A percentile compares a stretch with the other conserved stretches of the same genome.
phyloP scores from a whole-genome alignment of 257 asterid species.

The Rauvolfia tetraphylla region DNA sequence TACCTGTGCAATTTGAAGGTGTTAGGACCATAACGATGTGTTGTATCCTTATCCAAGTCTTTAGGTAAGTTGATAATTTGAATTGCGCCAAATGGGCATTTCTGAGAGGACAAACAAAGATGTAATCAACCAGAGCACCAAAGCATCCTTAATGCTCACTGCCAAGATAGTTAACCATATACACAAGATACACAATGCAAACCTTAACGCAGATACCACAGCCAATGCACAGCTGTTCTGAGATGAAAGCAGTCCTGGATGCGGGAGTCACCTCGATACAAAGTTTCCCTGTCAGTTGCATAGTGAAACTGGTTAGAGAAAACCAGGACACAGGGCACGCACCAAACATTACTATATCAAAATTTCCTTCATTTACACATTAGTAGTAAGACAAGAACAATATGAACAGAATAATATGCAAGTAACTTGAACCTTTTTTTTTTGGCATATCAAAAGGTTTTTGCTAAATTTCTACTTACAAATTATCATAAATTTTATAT shows the following conservation, averaged over 20 bases:
- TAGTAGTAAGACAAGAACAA: not conserved
- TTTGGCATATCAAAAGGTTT: too few relatives aligned
- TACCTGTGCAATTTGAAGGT: too few relatives aligned
- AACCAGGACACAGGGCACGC: not conserved
- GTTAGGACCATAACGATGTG: too few relatives aligned
- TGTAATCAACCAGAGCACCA: too few relatives aligned
- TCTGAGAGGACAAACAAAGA: slow-evolving; percentile 35
- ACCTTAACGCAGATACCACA: slow-evolving; percentile 98
- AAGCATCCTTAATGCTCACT: too few relatives aligned
- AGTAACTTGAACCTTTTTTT: too few relatives aligned
- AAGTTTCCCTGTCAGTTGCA: too few relatives aligned
- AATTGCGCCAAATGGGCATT: slow-evolving; percentile 92
- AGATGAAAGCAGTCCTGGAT: slow-evolving; percentile 80
- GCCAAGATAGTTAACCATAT: not conserved
- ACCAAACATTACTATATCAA: too few relatives aligned
- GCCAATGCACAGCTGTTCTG: slow-evolving; percentile 94
- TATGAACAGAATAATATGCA: too few relatives aligned
- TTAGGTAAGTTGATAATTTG: slow-evolving; percentile 57
- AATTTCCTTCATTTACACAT: not conserved
- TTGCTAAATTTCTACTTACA: too few relatives aligned
- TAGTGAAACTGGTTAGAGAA: slow-evolving; percentile 50
- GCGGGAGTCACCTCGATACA: slow-evolving; percentile 81
- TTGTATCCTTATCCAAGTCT: too few relatives aligned
- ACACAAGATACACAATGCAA: slow-evolving; percentile 5
- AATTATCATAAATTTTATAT: too few relatives aligned